Base-by-base conservation (phyloP, 441 rosid genomes). In the Erodium texanum region DNA sequence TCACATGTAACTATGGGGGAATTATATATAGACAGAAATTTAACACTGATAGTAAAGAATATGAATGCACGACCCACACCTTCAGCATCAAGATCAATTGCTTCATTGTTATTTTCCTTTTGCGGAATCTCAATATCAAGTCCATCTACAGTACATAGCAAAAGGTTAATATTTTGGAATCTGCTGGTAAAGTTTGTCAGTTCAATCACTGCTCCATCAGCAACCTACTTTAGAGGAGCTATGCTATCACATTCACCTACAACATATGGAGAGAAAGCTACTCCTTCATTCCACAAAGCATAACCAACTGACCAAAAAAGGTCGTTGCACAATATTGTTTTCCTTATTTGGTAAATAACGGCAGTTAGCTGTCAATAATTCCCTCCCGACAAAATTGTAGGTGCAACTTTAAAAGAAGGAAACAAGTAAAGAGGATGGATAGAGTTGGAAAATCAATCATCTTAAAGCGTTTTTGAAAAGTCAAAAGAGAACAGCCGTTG, bases 81-180 rank as follows among this genome's bases (percentile, higher is more conserved):
- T 62, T 62, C 65, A 62, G 65, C 65, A 14, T 62, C 65, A 24
- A 62, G 65, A 62, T 62, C 65, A 62, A 62, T 62, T 24, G 65
- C 65, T 62, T 62, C 65, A 15, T 62, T 62, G 65, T 8, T 23
- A 11, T 22, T 59, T 59, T 59, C 64, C 15, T 59, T 59, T n/a
- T 59, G 14, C 24, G 32, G 64, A 59, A 12, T 24, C 65, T 6
- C 24, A 24, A 3, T 24, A 62, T 62, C 36, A 24, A 62, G 38
- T 15, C 65, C 65, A 62, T 62, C 65, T 62, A 62, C 36, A 24
- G 16, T 14, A 62, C 24, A 62, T 18, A 62, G 65, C 9, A 62
- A 24, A 24, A 24, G 18, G 62, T 54, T 18, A 54, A 18, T 54
- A 54, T 18, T 54, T 19, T 54, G 62, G 24, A 12, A 24, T 14